Evolutionary conservation across 176 grass and related monocot species (phyloP).

Genomic region (Aegilops umbellulata): DNA sequence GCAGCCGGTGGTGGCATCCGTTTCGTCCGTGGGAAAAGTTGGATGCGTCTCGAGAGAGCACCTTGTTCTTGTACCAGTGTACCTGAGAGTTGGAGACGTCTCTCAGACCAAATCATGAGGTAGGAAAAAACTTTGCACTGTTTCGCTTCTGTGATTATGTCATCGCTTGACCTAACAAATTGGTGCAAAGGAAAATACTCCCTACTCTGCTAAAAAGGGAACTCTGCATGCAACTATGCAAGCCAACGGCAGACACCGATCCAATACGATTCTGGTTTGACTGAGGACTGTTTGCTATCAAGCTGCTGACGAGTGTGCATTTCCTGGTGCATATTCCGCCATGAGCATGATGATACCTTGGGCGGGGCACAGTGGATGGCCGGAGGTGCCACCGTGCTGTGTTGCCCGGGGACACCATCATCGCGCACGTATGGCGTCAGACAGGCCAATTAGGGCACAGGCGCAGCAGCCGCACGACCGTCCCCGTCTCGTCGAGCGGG

Average conservation of each 20-base stretch:
- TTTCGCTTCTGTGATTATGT: background rate
- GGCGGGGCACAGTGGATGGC: background rate
- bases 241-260: background rate
- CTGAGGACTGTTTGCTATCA: background rate
- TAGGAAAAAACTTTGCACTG: background rate
- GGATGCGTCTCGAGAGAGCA: background rate
- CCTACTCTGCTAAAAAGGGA: background rate
- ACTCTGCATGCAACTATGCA: background rate
- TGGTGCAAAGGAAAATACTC: background rate
- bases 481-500: background rate
- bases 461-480: constrained; percentile 4
- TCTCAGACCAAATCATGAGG: background rate
- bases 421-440: background rate
- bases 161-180: background rate
- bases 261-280: background rate
- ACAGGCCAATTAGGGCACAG: background rate
- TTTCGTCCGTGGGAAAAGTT: constrained; percentile 17
- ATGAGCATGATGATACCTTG: background rate
- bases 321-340: background rate
- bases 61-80: background rate
- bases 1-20: background rate
- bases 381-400: background rate
- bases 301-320: background rate
- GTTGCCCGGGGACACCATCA: background rate
- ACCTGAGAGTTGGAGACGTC: background rate